phyloP scores from a whole-genome alignment of 2,329 filamentous ascomycete species.

The Colletotrichum agaves region DNA sequence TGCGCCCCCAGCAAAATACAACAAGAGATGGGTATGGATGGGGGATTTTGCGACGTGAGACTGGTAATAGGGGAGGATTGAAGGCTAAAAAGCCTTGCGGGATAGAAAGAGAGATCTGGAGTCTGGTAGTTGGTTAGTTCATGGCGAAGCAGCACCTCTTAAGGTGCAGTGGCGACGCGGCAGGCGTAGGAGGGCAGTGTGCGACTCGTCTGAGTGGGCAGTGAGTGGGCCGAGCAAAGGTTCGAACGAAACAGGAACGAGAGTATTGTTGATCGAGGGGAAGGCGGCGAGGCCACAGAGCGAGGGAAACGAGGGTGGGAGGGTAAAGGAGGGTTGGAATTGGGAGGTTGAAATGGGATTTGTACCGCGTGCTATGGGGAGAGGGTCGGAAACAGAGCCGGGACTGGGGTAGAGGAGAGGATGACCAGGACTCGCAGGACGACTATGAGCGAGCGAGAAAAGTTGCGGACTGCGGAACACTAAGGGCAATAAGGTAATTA shows the following conservation, averaged over 20 bases:
- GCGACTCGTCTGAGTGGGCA: neutral
- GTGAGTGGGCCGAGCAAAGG: conserved; percentile 19
- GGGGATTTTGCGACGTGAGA: neutral
- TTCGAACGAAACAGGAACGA: conserved; percentile 30
- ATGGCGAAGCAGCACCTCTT: conserved; percentile 36
- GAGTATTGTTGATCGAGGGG: conserved; percentile 26
- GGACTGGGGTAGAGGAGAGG: neutral
- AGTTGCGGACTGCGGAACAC: neutral
- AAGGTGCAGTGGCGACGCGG: conserved; percentile 17
- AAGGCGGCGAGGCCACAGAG: conserved; percentile 14
- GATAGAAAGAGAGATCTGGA: conserved; percentile 17
- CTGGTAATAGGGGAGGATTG: neutral
- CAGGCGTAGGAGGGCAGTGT: neutral
- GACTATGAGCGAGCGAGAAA: neutral
- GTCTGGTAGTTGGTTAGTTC: conserved; percentile 28
- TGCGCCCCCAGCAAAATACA: conserved; percentile 3
- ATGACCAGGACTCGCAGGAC: conserved; percentile 3
- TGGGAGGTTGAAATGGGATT: conserved; percentile 25
- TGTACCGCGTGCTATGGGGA: conserved; percentile 21
- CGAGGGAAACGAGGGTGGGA: neutral
- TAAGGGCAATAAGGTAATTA: neutral
- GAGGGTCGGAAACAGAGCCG: conserved; percentile 13
- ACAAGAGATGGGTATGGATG: neutral
- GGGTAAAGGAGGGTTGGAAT: conserved; percentile 25
- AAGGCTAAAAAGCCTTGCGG: conserved; percentile 28